A percentile compares a stretch with the other conserved stretches of the same genome.
These are phyloP conservation scores for Limonomyces culmigenus DNA, from an alignment of 1,284 basidiomycete species.

Conservation along the genomic window DNA sequence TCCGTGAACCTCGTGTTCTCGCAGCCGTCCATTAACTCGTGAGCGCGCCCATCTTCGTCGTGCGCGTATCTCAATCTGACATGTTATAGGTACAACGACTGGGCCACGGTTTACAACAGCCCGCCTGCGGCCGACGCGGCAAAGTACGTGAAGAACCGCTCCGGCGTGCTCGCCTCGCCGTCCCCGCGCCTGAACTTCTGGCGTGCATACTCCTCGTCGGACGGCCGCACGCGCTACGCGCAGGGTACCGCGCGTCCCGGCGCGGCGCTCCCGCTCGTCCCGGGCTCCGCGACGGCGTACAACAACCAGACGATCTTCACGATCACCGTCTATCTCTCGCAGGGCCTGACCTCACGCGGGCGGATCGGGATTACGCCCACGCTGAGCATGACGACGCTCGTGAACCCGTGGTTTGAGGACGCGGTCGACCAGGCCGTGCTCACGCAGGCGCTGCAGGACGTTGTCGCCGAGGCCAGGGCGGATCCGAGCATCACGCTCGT, in stretches of 20 bases:
- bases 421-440: slow-evolving; percentile 34
- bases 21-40: slow-evolving; percentile 39
- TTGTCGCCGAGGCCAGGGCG: slow-evolving; percentile 20
- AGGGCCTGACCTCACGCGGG: slow-evolving; percentile 44
- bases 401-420: slow-evolving; percentile 41
- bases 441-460: slow-evolving; percentile 30
- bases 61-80: too few species aligned
- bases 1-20: slow-evolving; percentile 52
- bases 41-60: too few species aligned
- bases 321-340: slow-evolving; percentile 33
- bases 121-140: slow-evolving; percentile 35
- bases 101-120: slow-evolving; percentile 34
- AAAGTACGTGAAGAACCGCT: slow-evolving; percentile 31
- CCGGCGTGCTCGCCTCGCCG: slow-evolving; percentile 37
- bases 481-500: slow-evolving; percentile 34
- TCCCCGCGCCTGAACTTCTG: slow-evolving; percentile 46
- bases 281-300: slow-evolving; percentile 18
- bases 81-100: slow-evolving; percentile 51
- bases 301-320: slow-evolving; percentile 35
- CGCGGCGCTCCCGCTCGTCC: too few species aligned
- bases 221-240: slow-evolving; percentile 22
- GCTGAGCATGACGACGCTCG: slow-evolving; percentile 27
- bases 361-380: slow-evolving; percentile 40
- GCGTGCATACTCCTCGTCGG: slow-evolving; percentile 29
- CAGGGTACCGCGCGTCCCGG: slow-evolving; percentile 54